These are phyloP conservation scores for Podospora appendiculata DNA, from an alignment of 495 filamentous ascomycete genomes.

Conservation along the genomic window DNA sequence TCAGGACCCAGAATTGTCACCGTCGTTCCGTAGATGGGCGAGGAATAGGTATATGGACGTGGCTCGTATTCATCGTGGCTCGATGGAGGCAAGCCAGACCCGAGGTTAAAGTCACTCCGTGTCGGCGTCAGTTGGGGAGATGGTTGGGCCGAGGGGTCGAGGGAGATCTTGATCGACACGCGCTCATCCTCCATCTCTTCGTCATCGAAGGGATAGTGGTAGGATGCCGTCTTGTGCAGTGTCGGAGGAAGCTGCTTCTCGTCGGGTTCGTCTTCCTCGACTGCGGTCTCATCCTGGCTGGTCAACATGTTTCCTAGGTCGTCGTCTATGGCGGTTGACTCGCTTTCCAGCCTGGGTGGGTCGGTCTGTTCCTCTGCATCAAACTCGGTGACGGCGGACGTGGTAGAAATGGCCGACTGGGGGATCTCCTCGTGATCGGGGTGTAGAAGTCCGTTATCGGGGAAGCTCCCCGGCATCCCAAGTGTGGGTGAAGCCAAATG, in stretches of 20 bases:
- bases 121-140: conserved; percentile 25
- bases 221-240: conserved; percentile 25
- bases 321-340: conserved; percentile 14
- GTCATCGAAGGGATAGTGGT: conserved; percentile 30
- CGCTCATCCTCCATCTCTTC: conserved; percentile 29
- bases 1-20: conserved; percentile 37
- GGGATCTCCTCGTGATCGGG: conserved; percentile 37
- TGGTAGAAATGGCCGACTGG: conserved; percentile 44
- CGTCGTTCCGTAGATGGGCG: conserved; percentile 31
- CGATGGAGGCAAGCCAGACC: conserved; percentile 3
- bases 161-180: conserved; percentile 32
- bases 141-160: conserved; percentile 24
- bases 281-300: not conserved
- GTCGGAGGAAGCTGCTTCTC: conserved; percentile 3
- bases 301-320: conserved; percentile 11
- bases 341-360: conserved; percentile 23
- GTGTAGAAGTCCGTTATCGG: conserved; percentile 20
- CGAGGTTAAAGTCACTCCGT: conserved; percentile 14
- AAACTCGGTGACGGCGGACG: conserved; percentile 57
- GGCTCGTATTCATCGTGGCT: conserved; percentile 30
- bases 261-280: conserved; percentile 7
- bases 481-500: conserved; percentile 58
- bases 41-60: conserved; percentile 25
- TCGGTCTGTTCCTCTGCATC: conserved; percentile 63
- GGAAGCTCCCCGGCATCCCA: conserved; percentile 55